Conservation (phyloP, 345 rosid genomes). For the Lepidium sativum region DNA sequence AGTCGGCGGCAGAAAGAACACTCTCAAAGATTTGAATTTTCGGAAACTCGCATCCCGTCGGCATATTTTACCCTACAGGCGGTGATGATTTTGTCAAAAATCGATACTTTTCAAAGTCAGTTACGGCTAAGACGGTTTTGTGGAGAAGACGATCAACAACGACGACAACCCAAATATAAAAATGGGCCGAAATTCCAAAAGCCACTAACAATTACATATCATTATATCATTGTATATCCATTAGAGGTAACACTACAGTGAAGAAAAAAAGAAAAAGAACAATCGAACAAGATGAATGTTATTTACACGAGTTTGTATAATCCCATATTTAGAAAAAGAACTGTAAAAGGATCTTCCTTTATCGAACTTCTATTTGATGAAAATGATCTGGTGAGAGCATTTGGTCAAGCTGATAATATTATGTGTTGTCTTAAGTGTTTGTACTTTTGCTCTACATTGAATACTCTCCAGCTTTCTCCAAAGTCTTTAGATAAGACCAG, state of each 20-base stretch:
- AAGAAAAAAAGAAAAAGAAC: neutral
- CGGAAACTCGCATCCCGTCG: slow-evolving; percentile 29
- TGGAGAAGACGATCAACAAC: too few species aligned
- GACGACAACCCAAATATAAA: too few species aligned
- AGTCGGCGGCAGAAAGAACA: slow-evolving; percentile 40
- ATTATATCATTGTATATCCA: too few species aligned
- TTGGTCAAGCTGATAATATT: slow-evolving; percentile 31
- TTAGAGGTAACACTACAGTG: neutral
- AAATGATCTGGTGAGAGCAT: neutral
- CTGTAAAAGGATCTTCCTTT: neutral
- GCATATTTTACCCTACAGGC: neutral
- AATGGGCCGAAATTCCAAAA: too few species aligned
- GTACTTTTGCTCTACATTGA: slow-evolving; percentile 76
- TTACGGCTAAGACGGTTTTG: too few species aligned
- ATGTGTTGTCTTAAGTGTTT: slow-evolving; percentile 64
- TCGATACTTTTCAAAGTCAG: neutral
- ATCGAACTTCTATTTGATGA: neutral
- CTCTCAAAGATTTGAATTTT: slow-evolving; percentile 40
- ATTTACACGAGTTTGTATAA: neutral
- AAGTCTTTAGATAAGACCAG: slow-evolving; percentile 62
- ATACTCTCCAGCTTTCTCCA: slow-evolving; percentile 53
- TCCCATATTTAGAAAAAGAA: neutral
- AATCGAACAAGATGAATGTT: neutral
- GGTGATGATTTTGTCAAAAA: neutral
- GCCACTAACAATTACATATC: too few species aligned